Base-by-base conservation (phyloP, 805 yeast species). In the Yarrowia bubula region DNA sequence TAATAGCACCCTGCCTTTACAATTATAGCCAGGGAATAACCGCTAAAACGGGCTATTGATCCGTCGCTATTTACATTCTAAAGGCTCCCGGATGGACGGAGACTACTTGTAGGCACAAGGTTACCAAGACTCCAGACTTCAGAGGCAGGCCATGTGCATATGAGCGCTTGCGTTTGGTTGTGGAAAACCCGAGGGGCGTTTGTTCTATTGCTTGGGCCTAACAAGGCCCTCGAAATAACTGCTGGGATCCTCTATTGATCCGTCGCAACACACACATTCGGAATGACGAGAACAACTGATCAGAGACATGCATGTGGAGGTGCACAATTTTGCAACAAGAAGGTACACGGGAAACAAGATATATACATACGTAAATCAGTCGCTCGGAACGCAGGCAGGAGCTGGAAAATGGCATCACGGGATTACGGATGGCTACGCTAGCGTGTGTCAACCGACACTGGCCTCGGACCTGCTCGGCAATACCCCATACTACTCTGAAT, bases 91-190 rank as follows among this genome's bases (percentile, higher is more conserved):
- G 60, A 51, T 51, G 60, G 44, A 38, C 22, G 60, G 60, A 51
- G 60, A 38, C 43, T 51, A n/a, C n/a, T n/a, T n/a, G n/a, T n/a
- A 51, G 46, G 44, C 44, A 51, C 60, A 51, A 51, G 60, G 60
- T 51, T 51, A 51, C 58, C 53, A 33, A 51, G 51, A 38, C 44
- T 38, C 44, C 44, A 51, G 43, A 22, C n/a, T 28, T 28, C 14
- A 17, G 41, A 48, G 55, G 31, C 28, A 15, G 43, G 8, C 18
- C 44, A n/a, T 37, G 60, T 51, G 60, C 60, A 51, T 51, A 28
- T 22, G n/a, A 18, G 18, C 17, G 22, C 22, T 47, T 51, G 58
- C 58, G 37, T 51, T 51, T 51, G 4, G 43, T 37, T 14, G 18
- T 9, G 32, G 32, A 51, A 35, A 35, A 35, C 58, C 53, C 38